Evolutionary conservation across 805 yeast species (phyloP), one percentile per base, ranked within the genome.

Genomic region (Tetrapisispora namnaoensis): DNA sequence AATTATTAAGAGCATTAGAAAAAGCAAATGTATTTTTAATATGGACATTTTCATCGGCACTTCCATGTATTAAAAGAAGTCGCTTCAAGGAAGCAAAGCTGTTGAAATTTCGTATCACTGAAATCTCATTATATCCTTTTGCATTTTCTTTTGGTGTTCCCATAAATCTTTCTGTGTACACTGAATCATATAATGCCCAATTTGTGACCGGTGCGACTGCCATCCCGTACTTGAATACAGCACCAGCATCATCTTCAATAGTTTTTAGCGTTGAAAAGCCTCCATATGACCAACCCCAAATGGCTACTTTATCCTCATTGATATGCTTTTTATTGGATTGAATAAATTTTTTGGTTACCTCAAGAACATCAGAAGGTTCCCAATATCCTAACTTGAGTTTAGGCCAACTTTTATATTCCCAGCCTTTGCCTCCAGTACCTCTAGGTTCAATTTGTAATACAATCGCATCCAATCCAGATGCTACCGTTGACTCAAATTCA

Each of bases 241-340:
- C 65, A 6, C 86, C 82, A 14, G 63, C 58, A 59, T 86, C 95
- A 44, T 69, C 72, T 62, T 86, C 95, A 34, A 85, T 61, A 0
- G 90, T 83, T 61, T 86, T 86, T 47, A 86, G 66, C 0, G 91
- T 81, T 9, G 82, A 72, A 59, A 82, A 86, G 0, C 91, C 95
- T 48, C 95, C 95, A 63, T 84, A 86, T 0, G 90, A 82, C 90
- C 93, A 86, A 16, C 95, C 95, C 90, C 93, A 86, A 37, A 85
- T 74, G 0, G 88, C 86, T 4, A 83, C 77, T 49, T 70, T 70
- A 1, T 73, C 69, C 3, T 56, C 55, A 59, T 84, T 83, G 18
- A 86, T 72, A 51, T 74, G 74, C 0, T 47, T 50, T 27, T 62
- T 49, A 24, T 71, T 62, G 1, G 65, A 65, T 21, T 66, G 51